Conservation (phyloP, 2,329 filamentous ascomycete genomes). For the Fusarium ambrosium region DNA sequence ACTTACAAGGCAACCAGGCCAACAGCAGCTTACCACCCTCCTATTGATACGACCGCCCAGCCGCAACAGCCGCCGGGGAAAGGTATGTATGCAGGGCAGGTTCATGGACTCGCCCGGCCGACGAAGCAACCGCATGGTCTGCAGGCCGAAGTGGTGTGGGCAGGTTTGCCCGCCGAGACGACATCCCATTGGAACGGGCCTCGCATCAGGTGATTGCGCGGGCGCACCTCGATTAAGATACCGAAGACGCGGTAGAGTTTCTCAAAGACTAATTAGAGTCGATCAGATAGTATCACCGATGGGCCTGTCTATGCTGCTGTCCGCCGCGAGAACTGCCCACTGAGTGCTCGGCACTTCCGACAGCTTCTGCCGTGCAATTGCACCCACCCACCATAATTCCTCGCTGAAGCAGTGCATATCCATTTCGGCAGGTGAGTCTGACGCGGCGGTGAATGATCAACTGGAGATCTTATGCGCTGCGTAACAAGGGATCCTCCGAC, state of each 20-base stretch:
- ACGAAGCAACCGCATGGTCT: neutral
- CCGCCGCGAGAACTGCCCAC: neutral
- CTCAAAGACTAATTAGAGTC: neutral
- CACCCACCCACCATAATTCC: neutral
- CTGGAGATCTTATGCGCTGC: slow-evolving; percentile 31
- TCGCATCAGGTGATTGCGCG: slow-evolving; percentile 1
- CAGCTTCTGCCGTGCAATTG: neutral
- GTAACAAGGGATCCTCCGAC: slow-evolving; percentile 19
- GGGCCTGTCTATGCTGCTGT: neutral
- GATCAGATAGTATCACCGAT: neutral
- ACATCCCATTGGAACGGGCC: neutral
- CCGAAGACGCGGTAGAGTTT: slow-evolving; percentile 2
- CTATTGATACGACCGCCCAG: neutral
- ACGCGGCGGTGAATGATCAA: slow-evolving; percentile 26
- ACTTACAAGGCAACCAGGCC: slow-evolving; percentile 6
- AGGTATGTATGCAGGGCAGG: neutral
- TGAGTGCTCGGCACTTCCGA: slow-evolving; percentile 1
- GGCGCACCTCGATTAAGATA: neutral
- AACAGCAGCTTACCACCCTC: slow-evolving; percentile 2
- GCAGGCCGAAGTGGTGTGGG: neutral
- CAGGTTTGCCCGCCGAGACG: neutral
- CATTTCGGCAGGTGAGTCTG: slow-evolving; percentile 9
- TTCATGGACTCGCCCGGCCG: neutral
- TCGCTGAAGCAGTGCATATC: neutral
- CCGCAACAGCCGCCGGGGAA: neutral